phyloP scores from a whole-genome alignment of 345 rosid species.

The Populus davidiana region DNA sequence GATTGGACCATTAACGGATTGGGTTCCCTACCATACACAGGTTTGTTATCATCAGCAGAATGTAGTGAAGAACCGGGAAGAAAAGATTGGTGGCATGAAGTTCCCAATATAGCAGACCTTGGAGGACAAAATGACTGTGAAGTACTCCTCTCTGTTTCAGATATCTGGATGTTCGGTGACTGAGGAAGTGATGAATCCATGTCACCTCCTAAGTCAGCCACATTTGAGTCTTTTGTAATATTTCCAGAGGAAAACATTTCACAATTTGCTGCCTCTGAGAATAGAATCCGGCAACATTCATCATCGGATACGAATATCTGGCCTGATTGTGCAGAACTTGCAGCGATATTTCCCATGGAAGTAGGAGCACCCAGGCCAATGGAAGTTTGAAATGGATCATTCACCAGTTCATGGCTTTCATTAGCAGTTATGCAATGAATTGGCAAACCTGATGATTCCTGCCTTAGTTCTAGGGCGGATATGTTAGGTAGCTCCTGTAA shows the following conservation, averaged over 20 bases:
- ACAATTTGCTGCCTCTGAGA: slow-evolving; percentile 52
- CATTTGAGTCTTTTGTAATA: slow-evolving; percentile 35
- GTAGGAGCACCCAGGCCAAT: slow-evolving; percentile 42
- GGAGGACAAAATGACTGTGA: slow-evolving; percentile 44
- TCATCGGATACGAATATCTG: slow-evolving; percentile 70
- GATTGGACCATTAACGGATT: slow-evolving; percentile 37
- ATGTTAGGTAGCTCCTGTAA: slow-evolving; percentile 43
- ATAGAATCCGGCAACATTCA: slow-evolving; percentile 79
- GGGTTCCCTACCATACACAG: slow-evolving; percentile 35
- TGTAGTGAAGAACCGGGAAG: slow-evolving; percentile 30
- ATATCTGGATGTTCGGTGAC: slow-evolving; percentile 38
- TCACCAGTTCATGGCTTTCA: slow-evolving; percentile 41
- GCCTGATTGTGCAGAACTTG: slow-evolving; percentile 39
- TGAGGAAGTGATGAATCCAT: slow-evolving; percentile 33
- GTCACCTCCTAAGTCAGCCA: slow-evolving; percentile 31
- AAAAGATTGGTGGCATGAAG: slow-evolving; percentile 47
- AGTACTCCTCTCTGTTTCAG: slow-evolving; percentile 37
- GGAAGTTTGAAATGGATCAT: slow-evolving; percentile 45
- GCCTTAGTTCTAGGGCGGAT: slow-evolving; percentile 46
- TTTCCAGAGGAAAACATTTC: slow-evolving; percentile 39
- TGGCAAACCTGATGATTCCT: slow-evolving; percentile 46
- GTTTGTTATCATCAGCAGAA: slow-evolving; percentile 34
- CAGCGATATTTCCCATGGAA: slow-evolving; percentile 38
- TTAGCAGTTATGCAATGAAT: slow-evolving; percentile 38
- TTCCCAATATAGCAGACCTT: slow-evolving; percentile 36